Percentiles rank a stretch among this genome's conserved stretches.
These are phyloP conservation scores for Verticillium tricorpus DNA, from an alignment of 2,329 filamentous ascomycete genomes.

Conservation along the genomic window DNA sequence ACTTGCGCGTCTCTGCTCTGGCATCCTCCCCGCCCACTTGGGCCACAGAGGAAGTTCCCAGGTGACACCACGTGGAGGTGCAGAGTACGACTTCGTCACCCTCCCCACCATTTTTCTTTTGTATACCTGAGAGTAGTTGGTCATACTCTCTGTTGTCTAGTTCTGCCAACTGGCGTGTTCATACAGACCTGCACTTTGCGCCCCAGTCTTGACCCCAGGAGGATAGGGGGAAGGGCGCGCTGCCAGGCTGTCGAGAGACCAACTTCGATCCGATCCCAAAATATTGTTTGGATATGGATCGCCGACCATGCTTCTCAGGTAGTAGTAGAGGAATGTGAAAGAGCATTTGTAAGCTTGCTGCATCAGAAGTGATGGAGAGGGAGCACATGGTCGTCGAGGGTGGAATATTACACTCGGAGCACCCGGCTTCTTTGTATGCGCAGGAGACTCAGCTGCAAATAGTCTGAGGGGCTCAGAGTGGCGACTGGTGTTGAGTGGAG, in stretches of 20 bases:
- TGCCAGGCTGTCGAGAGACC: background rate
- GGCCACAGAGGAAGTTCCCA: conserved; percentile 4
- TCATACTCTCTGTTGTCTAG: background rate
- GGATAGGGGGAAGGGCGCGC: background rate
- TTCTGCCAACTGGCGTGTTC: background rate
- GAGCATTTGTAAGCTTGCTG: background rate
- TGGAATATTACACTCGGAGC: background rate
- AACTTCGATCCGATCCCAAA: background rate
- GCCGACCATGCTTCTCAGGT: background rate
- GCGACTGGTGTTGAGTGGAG: background rate
- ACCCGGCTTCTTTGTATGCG: background rate
- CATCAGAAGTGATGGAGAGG: background rate
- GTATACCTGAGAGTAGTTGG: background rate
- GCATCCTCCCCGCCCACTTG: background rate
- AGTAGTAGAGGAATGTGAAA: background rate
- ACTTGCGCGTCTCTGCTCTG: conserved; percentile 6
- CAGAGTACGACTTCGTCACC: conserved; percentile 10
- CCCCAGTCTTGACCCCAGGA: background rate
- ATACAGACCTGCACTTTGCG: background rate
- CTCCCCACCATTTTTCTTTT: background rate
- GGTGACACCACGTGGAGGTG: conserved; percentile 10
- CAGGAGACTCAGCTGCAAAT: background rate
- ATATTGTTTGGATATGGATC: background rate
- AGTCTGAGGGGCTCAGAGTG: background rate
- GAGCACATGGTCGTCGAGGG: background rate